These are phyloP conservation scores for Crepidotus variabilis DNA, from an alignment of 768 basidiomycete species.

Conservation along the genomic window DNA sequence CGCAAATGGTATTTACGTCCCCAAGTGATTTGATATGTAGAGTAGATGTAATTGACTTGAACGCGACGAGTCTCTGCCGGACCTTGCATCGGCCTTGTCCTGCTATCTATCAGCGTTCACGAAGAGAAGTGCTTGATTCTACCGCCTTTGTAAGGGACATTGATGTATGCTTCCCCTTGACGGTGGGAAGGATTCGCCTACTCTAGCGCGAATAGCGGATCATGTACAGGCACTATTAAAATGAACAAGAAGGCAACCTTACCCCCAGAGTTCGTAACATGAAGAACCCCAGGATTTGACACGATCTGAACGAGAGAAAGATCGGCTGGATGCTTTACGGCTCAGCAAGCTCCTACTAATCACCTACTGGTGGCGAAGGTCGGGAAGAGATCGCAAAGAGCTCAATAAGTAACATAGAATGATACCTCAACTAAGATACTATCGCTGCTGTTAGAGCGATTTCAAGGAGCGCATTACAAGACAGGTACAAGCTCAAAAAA, in stretches of 20 bases:
- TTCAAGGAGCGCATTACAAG: no score
- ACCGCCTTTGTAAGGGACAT: background rate
- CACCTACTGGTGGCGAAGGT: no score
- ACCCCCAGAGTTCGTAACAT: background rate
- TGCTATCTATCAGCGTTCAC: background rate
- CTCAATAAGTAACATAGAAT: no score
- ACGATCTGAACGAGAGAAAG: no score
- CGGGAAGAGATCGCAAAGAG: no score
- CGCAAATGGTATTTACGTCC: no score
- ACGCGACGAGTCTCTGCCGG: background rate
- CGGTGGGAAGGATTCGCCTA: background rate
- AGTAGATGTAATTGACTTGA: background rate
- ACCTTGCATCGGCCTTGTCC: background rate
- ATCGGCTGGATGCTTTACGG: background rate
- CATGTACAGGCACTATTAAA: background rate
- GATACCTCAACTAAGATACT: no score
- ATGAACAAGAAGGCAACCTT: background rate
- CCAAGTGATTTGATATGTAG: no score
- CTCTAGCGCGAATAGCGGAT: background rate
- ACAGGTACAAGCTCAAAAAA: no score
- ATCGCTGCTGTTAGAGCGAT: no score
- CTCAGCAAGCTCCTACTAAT: background rate
- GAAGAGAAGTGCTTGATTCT: background rate
- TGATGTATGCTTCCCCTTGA: background rate
- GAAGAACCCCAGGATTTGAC: background rate